Conservation (phyloP, 306 rosid genomes). For the Vicia villosa region DNA sequence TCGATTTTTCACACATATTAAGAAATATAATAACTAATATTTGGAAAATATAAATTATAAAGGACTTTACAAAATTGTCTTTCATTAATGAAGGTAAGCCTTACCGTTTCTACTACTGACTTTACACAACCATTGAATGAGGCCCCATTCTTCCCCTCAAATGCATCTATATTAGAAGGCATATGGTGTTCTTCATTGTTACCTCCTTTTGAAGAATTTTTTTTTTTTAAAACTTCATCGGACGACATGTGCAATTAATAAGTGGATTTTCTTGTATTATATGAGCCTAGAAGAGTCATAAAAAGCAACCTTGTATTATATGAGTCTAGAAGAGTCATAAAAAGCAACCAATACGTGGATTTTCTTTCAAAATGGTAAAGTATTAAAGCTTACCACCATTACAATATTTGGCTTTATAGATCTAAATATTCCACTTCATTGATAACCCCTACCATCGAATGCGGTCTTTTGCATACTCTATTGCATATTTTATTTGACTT, state of each 20-base stretch:
- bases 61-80: too few species aligned
- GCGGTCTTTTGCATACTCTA: conserved; percentile 21
- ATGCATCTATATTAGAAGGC: conserved; percentile 19
- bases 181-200: conserved; percentile 15
- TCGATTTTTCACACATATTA: too few species aligned
- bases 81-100: conserved; percentile 12
- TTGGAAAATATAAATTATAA: too few species aligned
- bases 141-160: neutral
- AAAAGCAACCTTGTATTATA: too few species aligned
- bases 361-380: too few species aligned
- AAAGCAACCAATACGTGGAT: too few species aligned
- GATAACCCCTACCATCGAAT: conserved; percentile 7
- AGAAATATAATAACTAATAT: too few species aligned
- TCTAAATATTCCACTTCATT: conserved; percentile 20
- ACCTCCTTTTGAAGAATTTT: conserved; percentile 5
- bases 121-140: conserved; percentile 22
- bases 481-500: too few species aligned
- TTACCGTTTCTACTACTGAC: conserved; percentile 27
- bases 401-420: conserved; percentile 19
- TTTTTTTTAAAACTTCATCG: conserved; percentile 32
- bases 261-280: too few species aligned
- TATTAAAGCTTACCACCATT: conserved; percentile 38
- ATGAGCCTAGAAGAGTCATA: too few species aligned
- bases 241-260: conserved; percentile 4
- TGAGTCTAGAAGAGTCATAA: too few species aligned